A percentile compares a stretch with the other conserved stretches of the same genome.
phyloP scores from a whole-genome alignment of 768 basidiomycete genomes.

The Lactarius deliciosus region DNA sequence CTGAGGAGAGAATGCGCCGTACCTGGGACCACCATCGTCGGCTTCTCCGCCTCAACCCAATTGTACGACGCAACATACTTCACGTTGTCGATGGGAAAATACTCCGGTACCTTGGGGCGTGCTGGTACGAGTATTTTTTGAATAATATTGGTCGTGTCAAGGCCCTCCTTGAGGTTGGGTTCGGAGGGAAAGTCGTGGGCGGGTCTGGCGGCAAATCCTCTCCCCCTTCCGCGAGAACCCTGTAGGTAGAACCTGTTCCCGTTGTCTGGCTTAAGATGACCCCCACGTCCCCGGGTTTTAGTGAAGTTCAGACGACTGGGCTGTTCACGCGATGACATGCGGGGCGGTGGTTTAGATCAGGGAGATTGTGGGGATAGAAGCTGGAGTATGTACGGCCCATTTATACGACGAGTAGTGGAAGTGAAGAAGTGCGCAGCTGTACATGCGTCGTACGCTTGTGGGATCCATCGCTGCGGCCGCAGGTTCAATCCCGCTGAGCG shows the following conservation, averaged over 20 bases:
- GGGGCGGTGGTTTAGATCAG: no score
- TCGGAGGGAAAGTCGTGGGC: not conserved
- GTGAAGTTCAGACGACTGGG: not conserved
- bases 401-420: not conserved
- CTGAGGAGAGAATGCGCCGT: not conserved
- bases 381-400: not conserved
- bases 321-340: not conserved
- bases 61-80: slow-evolving; percentile 36
- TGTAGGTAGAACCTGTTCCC: slow-evolving; percentile 15
- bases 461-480: not conserved
- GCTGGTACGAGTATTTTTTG: slow-evolving; percentile 7
- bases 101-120: not conserved
- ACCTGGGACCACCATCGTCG: slow-evolving; percentile 38
- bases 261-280: not conserved
- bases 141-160: slow-evolving; percentile 11
- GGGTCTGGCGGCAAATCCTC: not conserved
- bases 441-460: not conserved
- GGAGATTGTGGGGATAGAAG: no score
- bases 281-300: not conserved
- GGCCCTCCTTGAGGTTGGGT: slow-evolving; percentile 17
- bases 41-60: slow-evolving; percentile 31
- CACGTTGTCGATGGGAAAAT: slow-evolving; percentile 29
- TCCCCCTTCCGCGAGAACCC: not conserved
- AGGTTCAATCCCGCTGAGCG: not conserved
- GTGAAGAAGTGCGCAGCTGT: not conserved